These are phyloP conservation scores for Myochromella boudieri DNA, from an alignment of 768 basidiomycete genomes.

Conservation along the genomic window DNA sequence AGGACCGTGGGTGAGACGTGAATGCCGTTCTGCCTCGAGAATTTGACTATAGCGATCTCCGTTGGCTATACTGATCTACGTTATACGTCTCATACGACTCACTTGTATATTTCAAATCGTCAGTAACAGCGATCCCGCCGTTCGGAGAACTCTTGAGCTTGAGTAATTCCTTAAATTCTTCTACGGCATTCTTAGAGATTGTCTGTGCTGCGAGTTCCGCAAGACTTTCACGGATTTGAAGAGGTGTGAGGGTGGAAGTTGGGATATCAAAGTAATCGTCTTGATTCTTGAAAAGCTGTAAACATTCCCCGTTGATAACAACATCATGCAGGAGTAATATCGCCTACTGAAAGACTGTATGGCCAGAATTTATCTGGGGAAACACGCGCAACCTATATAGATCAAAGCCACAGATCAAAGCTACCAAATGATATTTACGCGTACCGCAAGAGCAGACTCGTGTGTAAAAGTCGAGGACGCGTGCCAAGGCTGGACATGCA, in stretches of 20 bases:
- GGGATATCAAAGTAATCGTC: constrained; percentile 81
- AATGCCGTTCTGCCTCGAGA: constrained; percentile 85
- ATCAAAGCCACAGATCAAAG: not conserved
- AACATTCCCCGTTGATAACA: not conserved
- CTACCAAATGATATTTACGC: constrained; percentile 15
- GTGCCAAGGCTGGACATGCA: constrained; percentile 83
- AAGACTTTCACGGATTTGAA: constrained; percentile 75
- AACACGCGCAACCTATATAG: constrained; percentile 58
- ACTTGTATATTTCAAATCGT: constrained; percentile 91
- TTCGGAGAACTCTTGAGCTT: constrained; percentile 65
- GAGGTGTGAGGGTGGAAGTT: constrained; percentile 59
- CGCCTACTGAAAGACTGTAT: constrained; percentile 63
- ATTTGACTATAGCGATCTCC: constrained; percentile 63
- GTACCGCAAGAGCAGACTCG: constrained; percentile 80
- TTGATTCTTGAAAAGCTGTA: constrained; percentile 74
- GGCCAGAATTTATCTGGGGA: constrained; percentile 81
- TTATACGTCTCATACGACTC: not conserved
- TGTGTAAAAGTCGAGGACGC: constrained; percentile 70
- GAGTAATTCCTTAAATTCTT: constrained; percentile 61
- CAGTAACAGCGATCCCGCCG: constrained; percentile 79
- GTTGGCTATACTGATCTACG: not conserved
- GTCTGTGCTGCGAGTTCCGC: constrained; percentile 55
- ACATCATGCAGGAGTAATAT: not conserved
- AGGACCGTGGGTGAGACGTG: constrained; percentile 87
- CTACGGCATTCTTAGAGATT: constrained; percentile 48